Evolutionary conservation across 2,329 filamentous ascomycete species (phyloP).

Genomic region (Myriosclerotinia scirpicola): DNA sequence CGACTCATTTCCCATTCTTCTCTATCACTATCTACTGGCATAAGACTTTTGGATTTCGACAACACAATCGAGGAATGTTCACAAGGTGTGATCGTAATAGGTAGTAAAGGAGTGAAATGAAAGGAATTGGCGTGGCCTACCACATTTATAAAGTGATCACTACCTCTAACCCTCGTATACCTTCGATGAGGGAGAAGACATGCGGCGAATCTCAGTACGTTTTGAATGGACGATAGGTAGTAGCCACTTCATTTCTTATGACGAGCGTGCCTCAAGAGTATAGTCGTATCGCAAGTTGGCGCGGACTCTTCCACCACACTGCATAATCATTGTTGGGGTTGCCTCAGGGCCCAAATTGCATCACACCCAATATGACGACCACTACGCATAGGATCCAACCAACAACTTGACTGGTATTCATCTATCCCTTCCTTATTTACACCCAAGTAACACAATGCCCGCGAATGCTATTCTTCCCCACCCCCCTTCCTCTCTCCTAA

Average conservation of each 20-base stretch:
- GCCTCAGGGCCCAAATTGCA: background rate
- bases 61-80: background rate
- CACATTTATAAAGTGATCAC: background rate
- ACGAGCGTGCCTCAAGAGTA: background rate
- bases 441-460: constrained; percentile 26
- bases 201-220: background rate
- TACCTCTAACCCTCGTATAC: background rate
- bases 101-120: background rate
- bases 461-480: constrained; percentile 14
- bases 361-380: constrained; percentile 12
- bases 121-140: background rate
- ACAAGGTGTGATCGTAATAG: background rate
- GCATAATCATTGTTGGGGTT: background rate
- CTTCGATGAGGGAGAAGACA: background rate
- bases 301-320: background rate
- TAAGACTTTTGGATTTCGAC: background rate
- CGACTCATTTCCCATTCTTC: background rate
- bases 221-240: background rate
- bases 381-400: background rate
- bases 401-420: constrained; percentile 25
- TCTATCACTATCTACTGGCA: no score
- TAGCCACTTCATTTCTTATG: background rate
- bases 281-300: background rate
- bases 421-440: constrained; percentile 38
- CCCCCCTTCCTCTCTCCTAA: background rate